Evolutionary conservation across 768 basidiomycete genomes (phyloP), one percentile per base, ranked within the genome.

Genomic region (Dentipellis fragilis): DNA sequence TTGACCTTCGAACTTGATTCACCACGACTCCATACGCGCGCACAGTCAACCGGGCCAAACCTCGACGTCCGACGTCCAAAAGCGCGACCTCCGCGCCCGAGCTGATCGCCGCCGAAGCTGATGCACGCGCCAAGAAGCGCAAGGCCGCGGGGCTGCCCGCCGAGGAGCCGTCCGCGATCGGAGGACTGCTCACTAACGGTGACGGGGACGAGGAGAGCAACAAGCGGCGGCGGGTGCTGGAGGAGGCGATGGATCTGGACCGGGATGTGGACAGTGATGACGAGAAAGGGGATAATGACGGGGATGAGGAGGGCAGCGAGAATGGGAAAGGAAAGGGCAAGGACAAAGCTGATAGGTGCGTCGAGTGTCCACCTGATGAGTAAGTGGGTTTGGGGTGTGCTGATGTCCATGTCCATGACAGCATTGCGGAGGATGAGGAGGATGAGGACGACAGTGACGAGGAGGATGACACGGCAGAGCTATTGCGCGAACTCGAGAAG

Each of bases 401-500:
- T 14, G 10, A 22, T 23, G 8, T 8, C 10, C 19, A 49, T 35
- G 9, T 14, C 14, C 38, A 17, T 19, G 47, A 12, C 19, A 5
- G 22, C 45, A 14, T 39, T 11, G 40, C 56, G 59, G 14, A 48
- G 58, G 45, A 55, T 39, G 81, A 83, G 37, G 79, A 80, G 8
- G 77, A 79, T 7, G 81, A 84, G 10, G 80, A 72, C 10, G 73
- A 74, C 10, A 72, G 73, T 2, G 80, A 87, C 16, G 88, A 90
- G 9, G 93, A 95, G 59, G 90, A 93, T 63, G 92, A 95, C 54
- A 92, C 93, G 0, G 93, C 93, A 0, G 95, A 96, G 64, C 77
- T 99, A 21, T 75, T 99, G 58, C 84, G 93, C 22, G 96, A 99
- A 68, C 77, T 99, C n/a, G 95, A 96, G 71, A 97, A 95, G 74